phyloP scores from a whole-genome alignment of 2,329 filamentous ascomycete genomes.

The Verticillium isaacii region DNA sequence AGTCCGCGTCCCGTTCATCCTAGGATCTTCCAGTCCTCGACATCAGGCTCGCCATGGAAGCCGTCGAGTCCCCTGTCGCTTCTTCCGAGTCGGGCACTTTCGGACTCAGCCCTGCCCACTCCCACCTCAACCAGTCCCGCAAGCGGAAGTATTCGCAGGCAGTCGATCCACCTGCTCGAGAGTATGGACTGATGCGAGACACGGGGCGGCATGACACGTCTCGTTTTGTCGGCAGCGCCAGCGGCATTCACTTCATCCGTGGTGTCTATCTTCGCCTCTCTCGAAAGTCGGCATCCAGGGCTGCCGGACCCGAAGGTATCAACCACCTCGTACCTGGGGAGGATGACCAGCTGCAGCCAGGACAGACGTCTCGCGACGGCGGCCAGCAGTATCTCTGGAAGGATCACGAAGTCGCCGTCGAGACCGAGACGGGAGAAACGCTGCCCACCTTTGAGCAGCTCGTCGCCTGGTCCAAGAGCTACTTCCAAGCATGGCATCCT shows the following conservation, averaged over 20 bases:
- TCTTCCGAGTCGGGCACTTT: slow-evolving; percentile 18
- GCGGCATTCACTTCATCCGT: slow-evolving; percentile 55
- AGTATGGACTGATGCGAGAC: slow-evolving; percentile 43
- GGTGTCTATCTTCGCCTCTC: slow-evolving; percentile 47
- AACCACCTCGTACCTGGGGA: slow-evolving; percentile 50
- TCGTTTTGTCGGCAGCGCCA: slow-evolving; percentile 52
- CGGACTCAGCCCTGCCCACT: slow-evolving; percentile 10
- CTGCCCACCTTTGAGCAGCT: slow-evolving; percentile 40
- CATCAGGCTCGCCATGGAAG: slow-evolving; percentile 16
- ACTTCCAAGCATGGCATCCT: slow-evolving; percentile 55
- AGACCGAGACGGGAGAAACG: not conserved
- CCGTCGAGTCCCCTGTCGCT: slow-evolving; percentile 21
- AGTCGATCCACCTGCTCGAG: slow-evolving; percentile 20
- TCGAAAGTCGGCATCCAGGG: slow-evolving; percentile 13
- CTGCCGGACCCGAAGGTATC: slow-evolving; percentile 7
- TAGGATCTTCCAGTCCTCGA: not conserved
- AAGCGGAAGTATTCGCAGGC: slow-evolving; percentile 24
- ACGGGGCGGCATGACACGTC: slow-evolving; percentile 38
- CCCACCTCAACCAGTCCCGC: slow-evolving; percentile 16
- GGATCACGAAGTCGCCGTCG: slow-evolving; percentile 24
- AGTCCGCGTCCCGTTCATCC: not conserved
- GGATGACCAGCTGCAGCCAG: slow-evolving; percentile 40
- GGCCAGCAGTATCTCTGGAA: slow-evolving; percentile 27
- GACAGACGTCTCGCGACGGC: slow-evolving; percentile 6
- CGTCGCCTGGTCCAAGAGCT: slow-evolving; percentile 43